Evolutionary conservation across 768 basidiomycete genomes (phyloP).

Genomic region (Russula virescens): DNA sequence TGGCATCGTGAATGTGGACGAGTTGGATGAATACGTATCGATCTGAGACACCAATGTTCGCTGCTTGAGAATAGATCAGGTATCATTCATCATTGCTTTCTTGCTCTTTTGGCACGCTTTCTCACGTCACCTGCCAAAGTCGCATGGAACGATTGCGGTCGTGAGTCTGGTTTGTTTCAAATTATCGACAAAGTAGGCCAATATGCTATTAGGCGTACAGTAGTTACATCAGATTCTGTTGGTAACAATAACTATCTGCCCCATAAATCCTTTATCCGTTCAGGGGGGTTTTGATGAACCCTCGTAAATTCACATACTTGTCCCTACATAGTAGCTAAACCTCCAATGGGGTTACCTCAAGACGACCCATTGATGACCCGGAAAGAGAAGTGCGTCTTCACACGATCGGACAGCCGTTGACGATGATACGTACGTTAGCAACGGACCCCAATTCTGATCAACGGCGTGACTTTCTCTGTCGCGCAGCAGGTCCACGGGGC

Average conservation of each 20-base stretch:
- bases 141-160: background rate
- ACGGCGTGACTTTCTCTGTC: constrained; percentile 9
- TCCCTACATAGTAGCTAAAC: background rate
- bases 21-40: background rate
- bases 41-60: background rate
- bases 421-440: background rate
- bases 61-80: background rate
- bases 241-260: background rate
- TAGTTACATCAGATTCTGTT: constrained; percentile 8
- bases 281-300: constrained; percentile 1
- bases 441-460: background rate
- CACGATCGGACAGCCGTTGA: background rate
- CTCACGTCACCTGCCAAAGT: background rate
- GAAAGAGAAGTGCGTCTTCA: background rate
- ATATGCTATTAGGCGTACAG: background rate
- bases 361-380: background rate
- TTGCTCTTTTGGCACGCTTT: background rate
- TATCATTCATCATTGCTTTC: too few relatives aligned
- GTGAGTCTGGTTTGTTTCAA: background rate
- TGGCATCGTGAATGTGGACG: background rate
- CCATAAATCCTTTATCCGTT: background rate
- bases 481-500: constrained; percentile 13
- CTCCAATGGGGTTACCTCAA: background rate
- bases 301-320: background rate
- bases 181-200: background rate